A percentile compares a stretch with the other conserved stretches of the same genome.
These are phyloP conservation scores for Mucor piriformis DNA, from an alignment of 371 early-diverging fungal genomes.

Conservation along the genomic window DNA sequence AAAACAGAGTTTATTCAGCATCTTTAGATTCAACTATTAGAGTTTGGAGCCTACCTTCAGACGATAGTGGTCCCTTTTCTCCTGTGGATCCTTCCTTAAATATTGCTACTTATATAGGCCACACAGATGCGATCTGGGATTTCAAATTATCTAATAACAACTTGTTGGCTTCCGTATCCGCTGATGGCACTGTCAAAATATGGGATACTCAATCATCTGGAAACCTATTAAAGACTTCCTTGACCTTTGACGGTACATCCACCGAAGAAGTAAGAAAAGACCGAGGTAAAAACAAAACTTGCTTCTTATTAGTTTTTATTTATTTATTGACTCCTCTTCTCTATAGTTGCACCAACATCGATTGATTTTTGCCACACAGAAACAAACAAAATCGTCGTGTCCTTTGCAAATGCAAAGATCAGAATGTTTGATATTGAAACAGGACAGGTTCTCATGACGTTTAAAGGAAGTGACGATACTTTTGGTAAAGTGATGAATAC, in stretches of 20 bases:
- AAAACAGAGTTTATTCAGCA: slow-evolving; percentile 68
- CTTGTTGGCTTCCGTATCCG: slow-evolving; percentile 76
- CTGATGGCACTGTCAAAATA: slow-evolving; percentile 83
- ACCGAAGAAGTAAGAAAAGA: background rate
- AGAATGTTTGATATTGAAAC: slow-evolving; percentile 81
- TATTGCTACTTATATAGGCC: slow-evolving; percentile 71
- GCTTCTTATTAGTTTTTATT: background rate
- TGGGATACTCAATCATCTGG: slow-evolving; percentile 70
- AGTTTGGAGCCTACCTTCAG: slow-evolving; percentile 73
- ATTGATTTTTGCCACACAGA: slow-evolving; percentile 70
- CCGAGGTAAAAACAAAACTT: slow-evolving; percentile 11
- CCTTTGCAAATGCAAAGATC: slow-evolving; percentile 69
- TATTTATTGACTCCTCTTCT: background rate
- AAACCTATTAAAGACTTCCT: slow-evolving; percentile 53
- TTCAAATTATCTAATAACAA: slow-evolving; percentile 60
- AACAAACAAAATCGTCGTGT: slow-evolving; percentile 63
- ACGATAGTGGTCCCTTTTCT: slow-evolving; percentile 56
- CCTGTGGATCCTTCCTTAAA: slow-evolving; percentile 63
- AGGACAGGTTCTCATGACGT: slow-evolving; percentile 58
- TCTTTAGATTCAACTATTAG: slow-evolving; percentile 78
- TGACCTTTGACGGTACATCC: slow-evolving; percentile 45
- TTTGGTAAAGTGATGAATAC: slow-evolving; percentile 61
- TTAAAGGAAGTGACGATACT: slow-evolving; percentile 59
- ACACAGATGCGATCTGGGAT: slow-evolving; percentile 89
- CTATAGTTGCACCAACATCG: slow-evolving; percentile 62